Base-by-base conservation (phyloP, 1,139 yeast genomes). In the Saccharomycopsis hybrid region DNA sequence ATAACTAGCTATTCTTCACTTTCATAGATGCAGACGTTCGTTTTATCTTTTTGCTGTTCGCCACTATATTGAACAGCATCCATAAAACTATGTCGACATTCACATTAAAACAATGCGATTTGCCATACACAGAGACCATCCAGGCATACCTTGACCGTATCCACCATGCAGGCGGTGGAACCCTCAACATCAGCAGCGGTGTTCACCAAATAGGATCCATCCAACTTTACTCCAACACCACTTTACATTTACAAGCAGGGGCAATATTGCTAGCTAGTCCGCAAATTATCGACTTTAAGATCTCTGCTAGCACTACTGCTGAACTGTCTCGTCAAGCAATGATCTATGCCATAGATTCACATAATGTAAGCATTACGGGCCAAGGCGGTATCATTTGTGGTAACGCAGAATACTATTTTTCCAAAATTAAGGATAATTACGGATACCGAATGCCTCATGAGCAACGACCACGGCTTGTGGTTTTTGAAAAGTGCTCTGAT, bases 391-490 rank as follows among this genome's bases (percentile, higher is more conserved):
- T 48, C 28, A 24, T 11, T 44, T n/a, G n/a, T n/a, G 51, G 51
- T 7, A 48, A 48, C 28, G 39, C 44, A 3, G 32, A 8, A 9
- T 24, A 30, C 35, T 48, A 43, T 29, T 48, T 48, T 31, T 35
- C 51, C 31, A 4, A 13, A 31, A 40, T 36, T 5, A 36, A 36
- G 18, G 51, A 48, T 33, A 24, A 4, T 7, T 30, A 11, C 2
- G 51, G 51, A 9, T 48, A 48, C 32, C 25, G 33, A 13, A 18
- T 31, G 43, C 51, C 51, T 8, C 28, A 43, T 25, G 28, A 27
- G 9, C 4, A 46, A 5, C 28, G 51, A 30, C 51, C 51, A 4
- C 30, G 51, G 18, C 8, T 48, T 2, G 38, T 48, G 37, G 51
- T 48, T 8, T 48, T 48, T 44, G 51, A 48, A 28, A 32, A 38